A percentile compares a stretch with the other conserved stretches of the same genome.
Evolutionary conservation across 805 yeast genomes (phyloP).

Genomic region (Tetrapisispora pingtungensis): DNA sequence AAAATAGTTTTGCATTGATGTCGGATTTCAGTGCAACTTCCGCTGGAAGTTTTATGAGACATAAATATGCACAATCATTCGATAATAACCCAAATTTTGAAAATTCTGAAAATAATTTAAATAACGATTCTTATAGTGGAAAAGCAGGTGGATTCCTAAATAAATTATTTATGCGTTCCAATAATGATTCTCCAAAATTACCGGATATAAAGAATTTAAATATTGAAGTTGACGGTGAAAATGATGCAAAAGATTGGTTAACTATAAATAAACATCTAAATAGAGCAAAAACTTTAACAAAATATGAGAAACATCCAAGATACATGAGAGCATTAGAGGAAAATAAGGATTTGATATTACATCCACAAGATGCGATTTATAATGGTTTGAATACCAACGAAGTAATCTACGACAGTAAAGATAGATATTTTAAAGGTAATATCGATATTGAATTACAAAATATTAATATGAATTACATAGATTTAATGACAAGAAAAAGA

Average conservation of each 20-base stretch:
- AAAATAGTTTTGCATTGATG: conserved; percentile 34
- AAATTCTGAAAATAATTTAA: neutral
- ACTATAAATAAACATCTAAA: conserved; percentile 51
- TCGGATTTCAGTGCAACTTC: conserved; percentile 79
- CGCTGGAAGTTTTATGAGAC: conserved; percentile 77
- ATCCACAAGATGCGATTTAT: conserved; percentile 46
- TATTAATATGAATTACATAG: conserved; percentile 34
- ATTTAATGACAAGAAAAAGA: conserved; percentile 32
- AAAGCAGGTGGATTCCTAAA: conserved; percentile 26
- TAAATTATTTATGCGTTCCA: conserved; percentile 24
- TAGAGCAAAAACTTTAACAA: conserved; percentile 60
- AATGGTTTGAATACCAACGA: conserved; percentile 40
- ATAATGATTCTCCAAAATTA: conserved; percentile 19
- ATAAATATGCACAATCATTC: conserved; percentile 42
- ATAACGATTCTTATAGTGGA: conserved; percentile 7
- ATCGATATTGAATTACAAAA: conserved; percentile 26
- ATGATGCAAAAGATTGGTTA: conserved; percentile 39
- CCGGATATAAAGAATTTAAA: conserved; percentile 23
- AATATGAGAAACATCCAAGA: conserved; percentile 60
- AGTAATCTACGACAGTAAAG: conserved; percentile 23
- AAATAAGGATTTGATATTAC: conserved; percentile 51
- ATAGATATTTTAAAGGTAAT: conserved; percentile 12
- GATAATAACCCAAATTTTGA: conserved; percentile 12
- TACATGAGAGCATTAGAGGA: conserved; percentile 52
- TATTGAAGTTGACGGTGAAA: conserved; percentile 27